A percentile compares a stretch with the other conserved stretches of the same genome.
Evolutionary conservation across 1,139 yeast species (phyloP).

Genomic region (Kodamaea derodonti): DNA sequence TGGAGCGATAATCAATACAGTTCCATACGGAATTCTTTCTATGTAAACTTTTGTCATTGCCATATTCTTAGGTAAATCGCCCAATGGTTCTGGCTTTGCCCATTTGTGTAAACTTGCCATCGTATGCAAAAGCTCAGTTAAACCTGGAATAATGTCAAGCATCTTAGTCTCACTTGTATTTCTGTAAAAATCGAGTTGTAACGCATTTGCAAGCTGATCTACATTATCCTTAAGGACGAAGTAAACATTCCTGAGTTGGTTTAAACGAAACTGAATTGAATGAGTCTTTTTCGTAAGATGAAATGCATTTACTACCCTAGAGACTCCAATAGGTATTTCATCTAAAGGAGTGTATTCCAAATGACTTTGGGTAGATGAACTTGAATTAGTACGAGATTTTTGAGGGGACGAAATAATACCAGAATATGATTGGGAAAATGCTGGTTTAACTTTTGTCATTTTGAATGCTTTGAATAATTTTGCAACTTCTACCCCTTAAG

Average conservation of each 20-base stretch:
- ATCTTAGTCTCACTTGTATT: slow-evolving; percentile 56
- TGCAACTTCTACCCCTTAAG: not conserved
- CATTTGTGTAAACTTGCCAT: slow-evolving; percentile 61
- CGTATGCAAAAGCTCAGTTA: slow-evolving; percentile 56
- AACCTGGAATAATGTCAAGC: slow-evolving; percentile 51
- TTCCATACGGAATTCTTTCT: slow-evolving; percentile 72
- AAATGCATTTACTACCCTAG: slow-evolving; percentile 41
- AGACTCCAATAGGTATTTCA: slow-evolving; percentile 48
- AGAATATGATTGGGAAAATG: not conserved
- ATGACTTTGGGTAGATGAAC: not conserved
- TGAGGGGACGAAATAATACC: not conserved
- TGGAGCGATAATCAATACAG: slow-evolving; percentile 73
- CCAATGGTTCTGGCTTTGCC: slow-evolving; percentile 51
- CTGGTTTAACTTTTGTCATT: not conserved
- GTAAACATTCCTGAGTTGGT: slow-evolving; percentile 66
- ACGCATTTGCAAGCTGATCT: slow-evolving; percentile 53
- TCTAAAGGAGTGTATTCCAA: slow-evolving; percentile 43
- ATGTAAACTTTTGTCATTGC: slow-evolving; percentile 47
- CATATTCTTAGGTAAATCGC: slow-evolving; percentile 44
- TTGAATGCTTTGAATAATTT: not conserved
- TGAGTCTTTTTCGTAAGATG: slow-evolving; percentile 46
- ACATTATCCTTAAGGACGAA: slow-evolving; percentile 57
- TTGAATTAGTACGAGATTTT: not conserved
- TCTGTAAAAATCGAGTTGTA: slow-evolving; percentile 65
- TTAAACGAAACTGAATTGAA: slow-evolving; percentile 54